Conservation (phyloP, 495 filamentous ascomycete genomes). For the Trichoderma parareesei region DNA sequence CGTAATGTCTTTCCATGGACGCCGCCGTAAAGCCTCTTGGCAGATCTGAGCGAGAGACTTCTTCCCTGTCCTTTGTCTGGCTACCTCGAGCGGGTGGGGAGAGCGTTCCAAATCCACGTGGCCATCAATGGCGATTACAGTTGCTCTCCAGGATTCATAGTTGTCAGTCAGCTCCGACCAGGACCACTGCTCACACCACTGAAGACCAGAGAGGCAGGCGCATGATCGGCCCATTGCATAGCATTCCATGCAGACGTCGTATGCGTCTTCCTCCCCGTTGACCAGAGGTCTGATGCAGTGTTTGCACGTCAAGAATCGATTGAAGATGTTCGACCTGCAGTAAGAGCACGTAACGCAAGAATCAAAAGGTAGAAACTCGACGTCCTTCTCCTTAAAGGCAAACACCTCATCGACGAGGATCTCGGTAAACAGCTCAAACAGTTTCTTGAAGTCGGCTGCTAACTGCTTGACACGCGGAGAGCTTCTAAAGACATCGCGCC, state of each 20-base stretch:
- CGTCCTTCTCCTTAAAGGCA: slow-evolving; percentile 51
- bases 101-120: slow-evolving; percentile 49
- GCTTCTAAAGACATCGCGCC: slow-evolving; percentile 36
- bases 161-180: slow-evolving; percentile 71
- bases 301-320: slow-evolving; percentile 87
- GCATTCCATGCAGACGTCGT: slow-evolving; percentile 96
- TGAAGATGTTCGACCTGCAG: slow-evolving; percentile 94
- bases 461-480: slow-evolving; percentile 57
- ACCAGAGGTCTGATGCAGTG: slow-evolving; percentile 55
- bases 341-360: slow-evolving; percentile 91
- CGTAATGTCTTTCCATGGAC: slow-evolving; percentile 56
- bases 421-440: slow-evolving; percentile 68
- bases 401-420: slow-evolving; percentile 84
- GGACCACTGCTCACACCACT: slow-evolving; percentile 86
- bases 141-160: slow-evolving; percentile 72
- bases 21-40: slow-evolving; percentile 68
- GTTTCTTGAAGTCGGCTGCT: slow-evolving; percentile 64
- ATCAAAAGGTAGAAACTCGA: slow-evolving; percentile 70
- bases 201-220: slow-evolving; percentile 70
- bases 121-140: slow-evolving; percentile 61
- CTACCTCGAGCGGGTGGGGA: slow-evolving; percentile 55
- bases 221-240: slow-evolving; percentile 92
- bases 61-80: slow-evolving; percentile 51
- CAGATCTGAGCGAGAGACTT: slow-evolving; percentile 84
- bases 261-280: slow-evolving; percentile 62